Conservation (phyloP, 257 asterid species). For the Vinca minor region DNA sequence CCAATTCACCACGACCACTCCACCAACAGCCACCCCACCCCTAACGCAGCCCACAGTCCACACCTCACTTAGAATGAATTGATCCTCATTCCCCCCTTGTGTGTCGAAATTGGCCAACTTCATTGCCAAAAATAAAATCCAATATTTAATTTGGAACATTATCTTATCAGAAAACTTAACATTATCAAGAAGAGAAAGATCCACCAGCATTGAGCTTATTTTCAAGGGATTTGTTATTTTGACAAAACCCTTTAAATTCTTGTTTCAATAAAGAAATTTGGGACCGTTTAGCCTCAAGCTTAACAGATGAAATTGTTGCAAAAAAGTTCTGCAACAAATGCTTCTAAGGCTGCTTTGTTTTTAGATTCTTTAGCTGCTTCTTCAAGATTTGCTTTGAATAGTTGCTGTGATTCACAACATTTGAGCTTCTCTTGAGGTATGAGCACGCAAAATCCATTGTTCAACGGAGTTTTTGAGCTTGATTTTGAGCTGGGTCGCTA, state of each 20-base stretch:
- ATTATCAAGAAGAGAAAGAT: constrained; percentile 64
- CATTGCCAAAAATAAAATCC: too few species aligned
- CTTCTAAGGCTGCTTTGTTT: constrained; percentile 68
- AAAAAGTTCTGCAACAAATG: constrained; percentile 84
- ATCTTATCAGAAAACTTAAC: constrained; percentile 36
- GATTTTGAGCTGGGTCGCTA: too few species aligned
- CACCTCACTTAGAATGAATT: too few species aligned
- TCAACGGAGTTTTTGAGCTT: constrained; percentile 30
- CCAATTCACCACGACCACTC: too few species aligned
- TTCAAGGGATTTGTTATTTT: constrained; percentile 46
- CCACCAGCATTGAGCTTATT: constrained; percentile 70
- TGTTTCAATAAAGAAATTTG: constrained; percentile 22
- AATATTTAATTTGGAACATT: too few species aligned
- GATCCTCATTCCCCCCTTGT: too few species aligned
- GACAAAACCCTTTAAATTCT: constrained; percentile 22
- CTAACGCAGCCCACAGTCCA: too few species aligned
- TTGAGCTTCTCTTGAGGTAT: constrained; percentile 78
- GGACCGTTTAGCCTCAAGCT: constrained; percentile 59
- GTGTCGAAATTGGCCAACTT: too few species aligned
- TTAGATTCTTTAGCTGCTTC: constrained; percentile 42
- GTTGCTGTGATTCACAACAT: constrained; percentile 68
- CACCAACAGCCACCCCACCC: too few species aligned
- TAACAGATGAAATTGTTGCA: constrained; percentile 70
- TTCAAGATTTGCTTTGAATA: constrained; percentile 43
- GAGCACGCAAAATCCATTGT: constrained; percentile 53